Percentiles rank a stretch among this genome's conserved stretches.
Conservation (phyloP, 2,329 filamentous ascomycete species). For the Huntiella bhutanensis region DNA sequence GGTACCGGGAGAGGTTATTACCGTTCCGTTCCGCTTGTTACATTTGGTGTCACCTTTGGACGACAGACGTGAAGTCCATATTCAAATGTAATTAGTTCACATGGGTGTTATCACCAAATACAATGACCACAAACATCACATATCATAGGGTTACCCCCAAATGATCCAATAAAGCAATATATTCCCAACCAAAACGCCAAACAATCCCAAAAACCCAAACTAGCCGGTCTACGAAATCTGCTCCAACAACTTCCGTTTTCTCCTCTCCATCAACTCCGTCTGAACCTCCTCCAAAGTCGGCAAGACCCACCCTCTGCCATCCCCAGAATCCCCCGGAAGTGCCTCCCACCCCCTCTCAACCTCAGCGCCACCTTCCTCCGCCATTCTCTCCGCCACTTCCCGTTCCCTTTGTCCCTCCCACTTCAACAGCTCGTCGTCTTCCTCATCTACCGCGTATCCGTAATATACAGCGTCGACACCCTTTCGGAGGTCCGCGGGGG, state of each 20-base stretch:
- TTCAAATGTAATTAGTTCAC: no score
- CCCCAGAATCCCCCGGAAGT: constrained; percentile 69
- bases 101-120: no score
- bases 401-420: constrained; percentile 75
- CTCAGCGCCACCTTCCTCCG: constrained; percentile 20
- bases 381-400: constrained; percentile 54
- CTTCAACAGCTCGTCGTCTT: constrained; percentile 59
- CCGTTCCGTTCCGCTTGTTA: no score
- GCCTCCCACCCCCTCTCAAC: constrained; percentile 53
- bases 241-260: constrained; percentile 66
- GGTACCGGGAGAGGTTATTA: no score
- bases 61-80: no score
- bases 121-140: no score
- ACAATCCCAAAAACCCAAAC: background rate
- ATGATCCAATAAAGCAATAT: background rate
- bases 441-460: constrained; percentile 82
- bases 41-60: no score
- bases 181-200: background rate
- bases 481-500: constrained; percentile 51
- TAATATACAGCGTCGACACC: constrained; percentile 83
- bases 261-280: constrained; percentile 72
- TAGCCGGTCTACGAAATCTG: constrained; percentile 32
- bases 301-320: constrained; percentile 64
- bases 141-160: no score
- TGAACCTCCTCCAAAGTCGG: constrained; percentile 87